Evolutionary conservation across 805 yeast genomes (phyloP), one percentile per base, ranked within the genome.

Genomic region (Jamesozyma spencerorum): DNA sequence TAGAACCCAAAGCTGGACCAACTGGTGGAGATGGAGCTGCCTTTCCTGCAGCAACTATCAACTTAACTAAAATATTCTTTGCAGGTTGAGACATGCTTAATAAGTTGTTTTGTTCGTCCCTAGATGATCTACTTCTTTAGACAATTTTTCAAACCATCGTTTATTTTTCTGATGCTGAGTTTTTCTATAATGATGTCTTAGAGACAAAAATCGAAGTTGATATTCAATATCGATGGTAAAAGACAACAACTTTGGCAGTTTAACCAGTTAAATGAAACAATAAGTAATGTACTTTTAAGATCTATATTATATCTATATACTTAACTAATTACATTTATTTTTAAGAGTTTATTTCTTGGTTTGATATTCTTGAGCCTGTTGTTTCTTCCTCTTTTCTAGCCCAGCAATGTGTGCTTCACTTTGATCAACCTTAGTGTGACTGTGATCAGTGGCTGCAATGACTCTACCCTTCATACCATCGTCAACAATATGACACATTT

Each of bases 1-100:
- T 90, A 44, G 97, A 90, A 50, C 98, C 98, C 37, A 92, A 70
- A 0, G 97, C 98, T 35, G 98, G 98, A 49, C 98, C 98, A 22
- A 92, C 97, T 5, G 98, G 98, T 22, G 98, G 98, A 2, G 96
- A 81, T 32, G 98, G 97, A 2, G 97, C 92, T 0, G 98, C 98
- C 61, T 87, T 85, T 3, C 97, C 97, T 4, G 98, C 97, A 7
- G 90, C 95, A 3, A 90, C 97, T 38, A 90, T 79, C 45, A 90
- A 75, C 63, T 90, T 92, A 40, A 90, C 86, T 51, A 88, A 57
- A 31, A 80, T 68, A 59, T 78, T 81, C 60, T 78, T 83, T 17
- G 70, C 67, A 15, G 63, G 57, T 48, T 56, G 53, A 39, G 66
- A 50, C 64, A 59, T 59, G 11, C 12, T 18, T 3, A 20, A 11